Evolutionary conservation across 192 early-diverging fungal genomes (phyloP), one percentile per base, ranked within the genome.

Genomic region (Spizellomyces sp.): DNA sequence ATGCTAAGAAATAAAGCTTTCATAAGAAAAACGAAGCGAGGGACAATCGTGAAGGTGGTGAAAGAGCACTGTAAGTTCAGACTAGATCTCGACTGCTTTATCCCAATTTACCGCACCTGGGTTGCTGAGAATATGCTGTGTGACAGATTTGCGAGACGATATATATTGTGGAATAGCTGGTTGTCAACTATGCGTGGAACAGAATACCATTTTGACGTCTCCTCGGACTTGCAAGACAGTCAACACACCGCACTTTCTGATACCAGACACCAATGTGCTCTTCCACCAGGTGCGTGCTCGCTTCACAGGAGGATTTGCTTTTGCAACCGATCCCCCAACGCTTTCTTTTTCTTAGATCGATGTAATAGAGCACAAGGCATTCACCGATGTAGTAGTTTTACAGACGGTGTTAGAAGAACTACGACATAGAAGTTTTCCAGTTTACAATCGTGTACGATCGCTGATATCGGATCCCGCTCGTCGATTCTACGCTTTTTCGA

Each of bases 201-300:
- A 67, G 19, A 42, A 19, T 27, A 5, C 82, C 90, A 45, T 85
- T 78, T 48, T 70, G 70, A 1, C 66, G 57, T 12, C 89, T 9
- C 83, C 74, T 83, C 89, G 42, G 72, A 77, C 14, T 50, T 79
- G 56, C n/a, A 62, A 61, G 36, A 12, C 58, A 17, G 48, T 52
- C 60, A 74, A 70, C 5, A 48, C 60, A 21, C 83, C 87, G 5
- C 91, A 96, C 76, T 95, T 89, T 63, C 70, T 99, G 47, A 80
- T 99, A 22, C 94, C 95, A 8, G 98, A 99, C 77, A 99, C 98
- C 65, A 99, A 99, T 79, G 91, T 96, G 8, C 90, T 93, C 71
- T 81, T 71, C 41, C 80, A 79, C 58, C 79, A 76, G 75, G 79
- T 80, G 1, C 17, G 22, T 36, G 27, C 27, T 36, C 27, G 27